Evolutionary conservation across 2,329 filamentous ascomycete species (phyloP), one percentile per base, ranked within the genome.

Genomic region (Talaromyces albobiverticillius): DNA sequence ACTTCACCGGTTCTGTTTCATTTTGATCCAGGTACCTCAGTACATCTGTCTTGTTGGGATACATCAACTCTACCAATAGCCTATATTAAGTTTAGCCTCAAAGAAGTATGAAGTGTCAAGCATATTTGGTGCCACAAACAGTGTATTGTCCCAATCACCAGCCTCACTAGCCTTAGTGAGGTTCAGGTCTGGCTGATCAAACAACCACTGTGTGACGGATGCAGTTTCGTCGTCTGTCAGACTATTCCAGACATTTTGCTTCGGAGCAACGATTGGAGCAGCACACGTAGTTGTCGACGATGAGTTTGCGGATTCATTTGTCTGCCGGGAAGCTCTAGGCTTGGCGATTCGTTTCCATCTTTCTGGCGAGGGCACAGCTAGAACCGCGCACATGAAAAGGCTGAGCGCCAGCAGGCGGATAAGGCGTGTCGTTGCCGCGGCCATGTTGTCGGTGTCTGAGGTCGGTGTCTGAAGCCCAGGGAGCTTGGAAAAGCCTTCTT

Each of bases 61-160:
- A 40, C 36, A 40, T 40, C 13, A 40, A 20, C 36, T 40, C 36
- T 7, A 40, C 36, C 18, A n/a, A 40, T 40, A 40, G 13, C 18
- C 36, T 40, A 20, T 40, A 20, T n/a, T 40, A 40, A 13, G 6
- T 40, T 40, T 13, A 40, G 36, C 18, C 8, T 14, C 31, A 34
- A 40, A 7, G 36, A 40, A 40, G 13, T 40, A 6, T n/a, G 4
- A 40, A 10, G 26, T 29, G 5, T 29, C 10, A 10, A 29, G 26
- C 26, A 40, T 40, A 13, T 20, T n/a, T n/a, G 18, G 18, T n/a
- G 36, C 6, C 18, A 40, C 36, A n/a, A n/a, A 40, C 36, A 40
- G 5, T 7, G 45, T 47, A 47, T 47, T 47, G 26, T 47, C 45
- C 45, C 45, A 47, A 20, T 47, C 45, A 16, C 45, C 45, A 8